Evolutionary conservation across 2,329 filamentous ascomycete genomes (phyloP), one percentile per base, ranked within the genome.

Genomic region (Aschersonia sp.): DNA sequence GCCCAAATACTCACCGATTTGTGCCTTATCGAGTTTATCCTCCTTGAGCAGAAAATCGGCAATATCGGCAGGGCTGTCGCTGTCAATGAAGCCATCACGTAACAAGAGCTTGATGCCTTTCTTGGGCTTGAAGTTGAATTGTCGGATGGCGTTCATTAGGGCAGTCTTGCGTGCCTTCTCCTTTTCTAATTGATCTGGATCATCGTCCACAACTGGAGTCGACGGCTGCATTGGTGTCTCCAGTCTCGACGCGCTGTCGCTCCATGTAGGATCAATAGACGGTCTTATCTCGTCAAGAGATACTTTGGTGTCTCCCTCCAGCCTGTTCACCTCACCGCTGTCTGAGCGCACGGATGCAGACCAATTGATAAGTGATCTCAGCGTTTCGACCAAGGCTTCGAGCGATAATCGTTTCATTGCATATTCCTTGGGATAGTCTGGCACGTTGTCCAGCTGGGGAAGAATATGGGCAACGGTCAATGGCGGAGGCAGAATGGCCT

Each of bases 71-170:
- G 92, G 83, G 6, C 72, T 76, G 47, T 89, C 78, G 48, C 84
- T 90, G 1, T 76, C 67, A 50, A 98, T 95, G 62, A 98, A 95
- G 0, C 87, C 87, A 52, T 94, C 85, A 30, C 84, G 76, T 10
- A 97, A 61, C 14, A 98, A 67, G 12, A 84, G 67, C 61, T 95
- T 95, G 59, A 98, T 78, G 5, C 92, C 94, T 50, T 84, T 80
- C 65, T 98, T 98, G 0, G 94, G 88, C 63, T 98, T 98, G 71
- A 90, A 95, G 62, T 98, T 98, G 73, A 98, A 98, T 52, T 87
- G 84, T 45, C 83, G 80, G 47, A 95, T 84, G 2, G 85, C 90
- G 56, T 94, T 92, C 46, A 82, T 85, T 51, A 97, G 68, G 0
- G 92, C 92, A 6, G 87, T 97, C 67, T 98, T 98, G 52, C 84